Evolutionary conservation across 192 early-diverging fungal species (phyloP), one percentile per base, ranked within the genome.

Genomic region (Cladochytrium replicatum): DNA sequence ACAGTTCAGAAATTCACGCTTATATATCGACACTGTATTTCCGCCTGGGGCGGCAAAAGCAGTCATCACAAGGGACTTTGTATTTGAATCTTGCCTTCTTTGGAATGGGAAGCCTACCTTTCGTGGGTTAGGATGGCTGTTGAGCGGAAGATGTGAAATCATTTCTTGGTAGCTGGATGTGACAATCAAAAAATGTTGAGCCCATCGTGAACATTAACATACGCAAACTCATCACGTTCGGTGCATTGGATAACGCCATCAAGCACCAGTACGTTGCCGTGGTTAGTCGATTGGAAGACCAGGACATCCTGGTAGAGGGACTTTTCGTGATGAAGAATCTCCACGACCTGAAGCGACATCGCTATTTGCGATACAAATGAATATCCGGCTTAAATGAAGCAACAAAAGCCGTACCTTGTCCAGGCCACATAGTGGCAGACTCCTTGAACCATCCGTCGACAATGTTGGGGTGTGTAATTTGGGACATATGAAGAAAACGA

Each of bases 181-280:
- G 41, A 26, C 8, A 38, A 29, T 21, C 2, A 29, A 27, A 28
- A 46, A 23, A 40, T 15, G 23, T 26, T 15, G 34, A 22, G 32
- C 43, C 2, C 30, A 0, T 54, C 1, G 29, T 13, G 27, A 23
- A 22, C 23, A 9, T 13, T 38, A 9, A 80, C 83, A 70, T 78
- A 88, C 70, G 91, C 79, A 64, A 95, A 96, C 71, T 99, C 96
- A 69, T 99, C 96, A 64, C 90, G 83, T 74, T 99, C 96, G 57
- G 93, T 97, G 42, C 81, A 78, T 64, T 99, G 96, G 69, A 99
- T 92, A 34, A 93, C 93, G 50, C 93, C 93, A 65, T 99, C 96
- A 37, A 99, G 84, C 15, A 94, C 90, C 15, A 99, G 76, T 26
- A 97, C 93, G 63, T 88, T 96, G 55, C 96, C 96, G 63, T 97